Conservation (phyloP, 352 stramenopile species). For the Phytopythium cucurbitacearum region DNA sequence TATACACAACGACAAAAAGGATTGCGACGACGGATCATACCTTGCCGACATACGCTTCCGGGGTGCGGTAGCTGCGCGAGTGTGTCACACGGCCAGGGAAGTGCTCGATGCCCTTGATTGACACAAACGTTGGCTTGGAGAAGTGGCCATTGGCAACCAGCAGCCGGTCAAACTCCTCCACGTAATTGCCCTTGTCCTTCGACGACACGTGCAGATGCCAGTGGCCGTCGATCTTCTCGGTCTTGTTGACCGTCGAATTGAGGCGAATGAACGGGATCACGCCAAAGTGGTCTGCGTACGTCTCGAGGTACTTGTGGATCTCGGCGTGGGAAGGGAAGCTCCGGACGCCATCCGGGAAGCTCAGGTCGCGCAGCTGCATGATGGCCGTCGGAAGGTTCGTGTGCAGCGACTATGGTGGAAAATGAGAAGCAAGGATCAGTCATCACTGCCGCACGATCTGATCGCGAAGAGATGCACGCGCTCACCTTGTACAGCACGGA, state of each 20-base stretch:
- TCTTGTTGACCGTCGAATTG: slow-evolving; percentile 42
- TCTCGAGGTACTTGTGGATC: slow-evolving; percentile 67
- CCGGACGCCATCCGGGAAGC: slow-evolving; percentile 44
- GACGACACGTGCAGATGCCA: slow-evolving; percentile 45
- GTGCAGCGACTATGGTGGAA: slow-evolving; percentile 46
- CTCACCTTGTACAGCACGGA: slow-evolving; percentile 66
- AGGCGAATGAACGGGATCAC: slow-evolving; percentile 47
- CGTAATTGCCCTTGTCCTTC: slow-evolving; percentile 35
- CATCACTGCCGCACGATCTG: not conserved
- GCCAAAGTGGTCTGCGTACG: slow-evolving; percentile 51
- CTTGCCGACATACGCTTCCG: slow-evolving; percentile 40
- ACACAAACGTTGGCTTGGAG: slow-evolving; percentile 37
- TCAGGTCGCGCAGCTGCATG: slow-evolving; percentile 73
- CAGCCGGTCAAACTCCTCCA: slow-evolving; percentile 69
- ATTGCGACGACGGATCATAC: slow-evolving; percentile 1
- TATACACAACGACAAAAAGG: not conserved
- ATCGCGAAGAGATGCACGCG: not conserved
- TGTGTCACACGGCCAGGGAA: slow-evolving; percentile 37
- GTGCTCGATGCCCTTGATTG: slow-evolving; percentile 51
- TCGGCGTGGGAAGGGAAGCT: slow-evolving; percentile 62
- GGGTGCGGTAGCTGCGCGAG: slow-evolving; percentile 54
- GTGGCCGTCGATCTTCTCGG: slow-evolving; percentile 27
- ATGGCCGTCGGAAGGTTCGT: slow-evolving; percentile 77
- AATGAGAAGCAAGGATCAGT: not conserved
- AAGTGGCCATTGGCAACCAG: slow-evolving; percentile 82